These are phyloP conservation scores for Stagonosporopsis chrysanthemi DNA, from an alignment of 2,329 filamentous ascomycete species.

Conservation along the genomic window DNA sequence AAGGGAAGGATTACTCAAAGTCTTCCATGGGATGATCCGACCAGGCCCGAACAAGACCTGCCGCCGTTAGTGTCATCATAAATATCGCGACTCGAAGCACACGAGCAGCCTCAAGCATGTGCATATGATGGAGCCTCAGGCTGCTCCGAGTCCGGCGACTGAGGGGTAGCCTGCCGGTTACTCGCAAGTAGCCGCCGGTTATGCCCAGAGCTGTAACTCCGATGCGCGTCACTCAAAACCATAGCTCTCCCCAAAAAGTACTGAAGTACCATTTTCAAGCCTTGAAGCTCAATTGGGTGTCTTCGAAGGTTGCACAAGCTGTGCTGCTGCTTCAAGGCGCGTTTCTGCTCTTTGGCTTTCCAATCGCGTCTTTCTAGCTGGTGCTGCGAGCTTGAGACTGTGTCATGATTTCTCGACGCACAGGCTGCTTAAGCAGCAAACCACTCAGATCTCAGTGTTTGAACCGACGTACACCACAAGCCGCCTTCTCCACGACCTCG, in stretches of 20 bases:
- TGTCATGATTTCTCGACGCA: slow-evolving; percentile 21
- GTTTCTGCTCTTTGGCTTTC: neutral
- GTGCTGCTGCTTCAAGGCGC: slow-evolving; percentile 1
- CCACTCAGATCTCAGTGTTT: slow-evolving; percentile 3
- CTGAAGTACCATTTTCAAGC: neutral
- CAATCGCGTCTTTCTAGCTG: neutral
- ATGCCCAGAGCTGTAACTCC: slow-evolving; percentile 11
- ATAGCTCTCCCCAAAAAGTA: slow-evolving; percentile 7
- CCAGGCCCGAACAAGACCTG: neutral
- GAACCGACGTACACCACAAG: slow-evolving; percentile 16
- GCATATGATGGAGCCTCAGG: slow-evolving; percentile 2
- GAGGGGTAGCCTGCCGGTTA: slow-evolving; percentile 14
- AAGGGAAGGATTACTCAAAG: too few relatives aligned
- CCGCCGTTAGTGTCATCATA: neutral
- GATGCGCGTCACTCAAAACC: slow-evolving; percentile 11
- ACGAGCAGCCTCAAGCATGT: slow-evolving; percentile 7
- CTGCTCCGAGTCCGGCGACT: slow-evolving; percentile 10
- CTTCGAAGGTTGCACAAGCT: neutral
- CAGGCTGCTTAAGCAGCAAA: slow-evolving; percentile 19
- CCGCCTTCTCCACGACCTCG: slow-evolving; percentile 40
- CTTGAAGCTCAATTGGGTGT: slow-evolving; percentile 5
- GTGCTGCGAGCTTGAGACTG: slow-evolving; percentile 2
- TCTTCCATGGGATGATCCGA: neutral
- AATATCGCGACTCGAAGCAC: slow-evolving; percentile 3
- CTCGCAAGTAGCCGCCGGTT: slow-evolving; percentile 22